These are phyloP conservation scores for Seminavis robusta DNA, from an alignment of 108 stramenopile genomes.

Conservation along the genomic window DNA sequence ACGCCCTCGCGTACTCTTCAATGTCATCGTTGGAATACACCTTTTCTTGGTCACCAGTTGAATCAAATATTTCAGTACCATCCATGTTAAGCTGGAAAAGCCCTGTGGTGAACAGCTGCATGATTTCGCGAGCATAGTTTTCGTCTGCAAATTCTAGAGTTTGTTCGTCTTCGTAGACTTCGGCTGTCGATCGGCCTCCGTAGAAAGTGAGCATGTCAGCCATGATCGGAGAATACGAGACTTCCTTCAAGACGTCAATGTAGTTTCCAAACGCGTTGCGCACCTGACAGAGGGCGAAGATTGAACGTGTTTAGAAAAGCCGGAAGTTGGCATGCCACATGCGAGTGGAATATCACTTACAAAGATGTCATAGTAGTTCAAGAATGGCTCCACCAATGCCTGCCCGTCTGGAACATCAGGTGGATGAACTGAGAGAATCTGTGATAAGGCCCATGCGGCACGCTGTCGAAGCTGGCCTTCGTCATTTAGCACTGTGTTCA, in stretches of 20 bases:
- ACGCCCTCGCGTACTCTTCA: constrained; percentile 38
- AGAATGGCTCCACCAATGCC: constrained; percentile 25
- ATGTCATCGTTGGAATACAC: constrained; percentile 50
- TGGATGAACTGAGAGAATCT: constrained; percentile 41
- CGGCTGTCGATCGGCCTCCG: constrained; percentile 1
- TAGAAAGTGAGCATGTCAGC: constrained; percentile 57
- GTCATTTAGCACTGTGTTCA: constrained; percentile 20
- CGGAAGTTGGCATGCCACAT: background rate
- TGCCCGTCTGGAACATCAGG: background rate
- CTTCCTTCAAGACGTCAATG: constrained; percentile 63
- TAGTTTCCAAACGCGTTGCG: constrained; percentile 81
- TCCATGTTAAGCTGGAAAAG: constrained; percentile 37
- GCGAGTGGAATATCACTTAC: too few relatives aligned
- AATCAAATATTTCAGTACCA: constrained; percentile 31
- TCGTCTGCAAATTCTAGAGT: constrained; percentile 42
- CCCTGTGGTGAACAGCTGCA: constrained; percentile 51
- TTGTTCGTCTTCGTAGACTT: background rate
- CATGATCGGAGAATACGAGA: constrained; percentile 66
- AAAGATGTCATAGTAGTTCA: constrained; percentile 66
- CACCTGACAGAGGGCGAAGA: too few relatives aligned
- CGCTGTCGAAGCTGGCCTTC: constrained; percentile 74
- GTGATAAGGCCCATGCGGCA: constrained; percentile 72
- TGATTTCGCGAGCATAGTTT: constrained; percentile 64
- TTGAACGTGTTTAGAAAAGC: too few relatives aligned
- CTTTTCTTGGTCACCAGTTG: constrained; percentile 4